These are phyloP conservation scores for Acacia pycnantha DNA, from an alignment of 331 rosid species.

Conservation along the genomic window DNA sequence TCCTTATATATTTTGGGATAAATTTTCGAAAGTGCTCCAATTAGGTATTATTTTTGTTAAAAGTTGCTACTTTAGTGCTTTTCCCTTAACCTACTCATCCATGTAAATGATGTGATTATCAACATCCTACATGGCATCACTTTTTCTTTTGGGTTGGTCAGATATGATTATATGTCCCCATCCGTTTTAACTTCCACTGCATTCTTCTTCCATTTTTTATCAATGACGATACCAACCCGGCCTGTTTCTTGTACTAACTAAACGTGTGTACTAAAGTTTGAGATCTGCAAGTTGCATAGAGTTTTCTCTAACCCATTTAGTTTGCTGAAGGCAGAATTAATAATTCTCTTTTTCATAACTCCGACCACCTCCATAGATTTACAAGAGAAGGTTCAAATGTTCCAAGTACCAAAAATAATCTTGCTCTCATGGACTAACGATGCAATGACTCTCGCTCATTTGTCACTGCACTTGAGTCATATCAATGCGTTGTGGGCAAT, in stretches of 20 bases:
- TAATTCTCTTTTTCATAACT: neutral
- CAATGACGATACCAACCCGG: neutral
- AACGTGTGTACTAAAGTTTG: neutral
- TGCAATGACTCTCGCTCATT: neutral
- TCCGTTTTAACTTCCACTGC: neutral
- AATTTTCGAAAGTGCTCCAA: too few relatives aligned
- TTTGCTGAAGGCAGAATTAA: neutral
- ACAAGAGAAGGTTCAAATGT: neutral
- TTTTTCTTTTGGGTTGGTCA: neutral
- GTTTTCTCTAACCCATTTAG: neutral
- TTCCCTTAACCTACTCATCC: neutral
- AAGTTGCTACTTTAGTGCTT: too few relatives aligned
- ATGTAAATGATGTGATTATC: neutral
- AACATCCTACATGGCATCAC: neutral
- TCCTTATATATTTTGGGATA: too few relatives aligned
- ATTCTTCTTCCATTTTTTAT: neutral
- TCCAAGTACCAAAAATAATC: neutral
- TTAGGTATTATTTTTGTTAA: too few relatives aligned
- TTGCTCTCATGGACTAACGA: neutral
- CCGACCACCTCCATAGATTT: neutral
- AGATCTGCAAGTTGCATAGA: neutral
- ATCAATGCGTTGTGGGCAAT: neutral
- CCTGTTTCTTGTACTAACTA: neutral
- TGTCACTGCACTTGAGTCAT: neutral
- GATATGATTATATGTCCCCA: neutral